Conservation (phyloP, 208 protist species). For the Leishmania tarentolae region DNA sequence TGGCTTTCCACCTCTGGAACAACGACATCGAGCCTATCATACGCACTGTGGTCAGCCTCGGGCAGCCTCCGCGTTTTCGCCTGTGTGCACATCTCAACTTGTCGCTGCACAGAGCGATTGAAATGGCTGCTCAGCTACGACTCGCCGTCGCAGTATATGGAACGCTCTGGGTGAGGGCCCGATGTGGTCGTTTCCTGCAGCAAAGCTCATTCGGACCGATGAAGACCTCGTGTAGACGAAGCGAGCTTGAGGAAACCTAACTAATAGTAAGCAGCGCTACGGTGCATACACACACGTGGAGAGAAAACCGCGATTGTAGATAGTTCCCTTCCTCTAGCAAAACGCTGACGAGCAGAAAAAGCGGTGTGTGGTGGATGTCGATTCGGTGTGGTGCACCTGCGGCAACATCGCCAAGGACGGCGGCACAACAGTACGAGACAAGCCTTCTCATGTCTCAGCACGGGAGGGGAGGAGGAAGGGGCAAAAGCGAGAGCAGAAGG, state of each 20-base stretch:
- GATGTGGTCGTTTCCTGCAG: not conserved
- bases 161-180: not conserved
- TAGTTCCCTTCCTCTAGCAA: not conserved
- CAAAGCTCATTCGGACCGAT: not conserved
- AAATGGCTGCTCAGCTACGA: constrained; percentile 13
- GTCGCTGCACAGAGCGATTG: not conserved
- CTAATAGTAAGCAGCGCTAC: not conserved
- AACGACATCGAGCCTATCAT: not conserved
- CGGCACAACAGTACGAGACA: not conserved
- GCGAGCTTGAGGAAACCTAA: not conserved
- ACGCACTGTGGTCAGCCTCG: not conserved
- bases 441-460: not conserved
- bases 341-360: not conserved
- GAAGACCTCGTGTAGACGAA: not conserved
- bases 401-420: not conserved
- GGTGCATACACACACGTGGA: not conserved
- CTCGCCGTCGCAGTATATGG: constrained; percentile 9
- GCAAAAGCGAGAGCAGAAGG: not conserved
- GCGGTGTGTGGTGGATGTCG: not conserved
- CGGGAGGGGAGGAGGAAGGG: not conserved
- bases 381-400: not conserved
- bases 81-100: not conserved
- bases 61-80: not conserved
- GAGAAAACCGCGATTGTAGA: not conserved
- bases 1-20: not conserved